Conservation (phyloP, 306 rosid species). For the Oemleria cerasiformis region DNA sequence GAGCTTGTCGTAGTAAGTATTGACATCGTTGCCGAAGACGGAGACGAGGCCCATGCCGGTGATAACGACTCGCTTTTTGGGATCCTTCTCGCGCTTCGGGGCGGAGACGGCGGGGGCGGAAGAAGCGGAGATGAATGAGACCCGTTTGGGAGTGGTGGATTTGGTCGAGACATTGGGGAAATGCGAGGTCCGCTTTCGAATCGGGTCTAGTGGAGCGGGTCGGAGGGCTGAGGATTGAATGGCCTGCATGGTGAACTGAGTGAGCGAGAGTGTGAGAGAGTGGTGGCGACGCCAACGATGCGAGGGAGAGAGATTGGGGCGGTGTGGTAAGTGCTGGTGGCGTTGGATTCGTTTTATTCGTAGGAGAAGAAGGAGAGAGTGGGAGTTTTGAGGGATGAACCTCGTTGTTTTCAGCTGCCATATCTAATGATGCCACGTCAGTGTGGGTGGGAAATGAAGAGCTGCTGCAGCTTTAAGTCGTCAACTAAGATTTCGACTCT, state of each 20-base stretch:
- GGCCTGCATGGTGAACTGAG: constrained; percentile 50
- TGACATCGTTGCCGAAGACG: constrained; percentile 82
- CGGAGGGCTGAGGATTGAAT: constrained; percentile 52
- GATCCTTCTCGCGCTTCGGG: constrained; percentile 81
- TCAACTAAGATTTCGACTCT: neutral
- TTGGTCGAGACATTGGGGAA: constrained; percentile 19
- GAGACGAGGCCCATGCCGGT: constrained; percentile 91
- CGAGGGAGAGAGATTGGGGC: neutral
- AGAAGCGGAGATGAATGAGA: constrained; percentile 53
- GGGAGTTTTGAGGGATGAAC: neutral
- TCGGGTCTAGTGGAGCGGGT: constrained; percentile 49
- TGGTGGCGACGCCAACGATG: constrained; percentile 35
- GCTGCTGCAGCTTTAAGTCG: neutral
- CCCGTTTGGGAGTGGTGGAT: constrained; percentile 9
- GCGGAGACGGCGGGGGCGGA: constrained; percentile 43
- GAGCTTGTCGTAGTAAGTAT: constrained; percentile 72
- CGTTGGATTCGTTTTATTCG: neutral
- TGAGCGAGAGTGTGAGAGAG: neutral
- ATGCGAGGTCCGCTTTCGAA: constrained; percentile 28
- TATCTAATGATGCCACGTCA: neutral
- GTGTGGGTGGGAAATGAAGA: neutral
- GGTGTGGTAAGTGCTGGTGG: neutral
- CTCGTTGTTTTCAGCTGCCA: too few relatives aligned
- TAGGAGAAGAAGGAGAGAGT: neutral
- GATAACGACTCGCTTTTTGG: constrained; percentile 89